phyloP scores from a whole-genome alignment of 148 eudicot genomes.

The Fagopyrum esculentum region DNA sequence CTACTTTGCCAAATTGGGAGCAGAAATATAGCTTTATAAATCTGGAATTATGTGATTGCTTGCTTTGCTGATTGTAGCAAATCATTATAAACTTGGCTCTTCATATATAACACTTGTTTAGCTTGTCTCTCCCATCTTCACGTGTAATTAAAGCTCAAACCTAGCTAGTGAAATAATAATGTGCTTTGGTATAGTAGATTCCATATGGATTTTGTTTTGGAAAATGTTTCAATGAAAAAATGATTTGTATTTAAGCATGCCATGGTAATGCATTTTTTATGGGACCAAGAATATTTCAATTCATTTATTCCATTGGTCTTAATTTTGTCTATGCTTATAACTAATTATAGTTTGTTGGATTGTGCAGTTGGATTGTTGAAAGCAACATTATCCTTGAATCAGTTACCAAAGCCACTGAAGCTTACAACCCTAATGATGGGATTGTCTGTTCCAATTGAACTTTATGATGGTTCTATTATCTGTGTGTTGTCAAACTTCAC shows the following conservation, averaged over 20 bases:
- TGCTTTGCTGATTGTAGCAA: constrained; percentile 44
- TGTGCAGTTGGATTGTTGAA: constrained; percentile 84
- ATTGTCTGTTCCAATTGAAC: constrained; percentile 52
- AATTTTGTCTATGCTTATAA: not conserved
- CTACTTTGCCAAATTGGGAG: constrained; percentile 68
- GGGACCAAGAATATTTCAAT: not conserved
- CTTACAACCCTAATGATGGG: constrained; percentile 67
- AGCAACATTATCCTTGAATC: constrained; percentile 83
- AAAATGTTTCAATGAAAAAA: not conserved
- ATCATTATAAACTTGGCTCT: constrained; percentile 66
- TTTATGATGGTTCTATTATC: constrained; percentile 71
- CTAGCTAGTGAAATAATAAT: not conserved
- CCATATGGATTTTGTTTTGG: not conserved
- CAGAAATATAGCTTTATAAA: constrained; percentile 91
- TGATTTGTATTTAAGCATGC: not conserved
- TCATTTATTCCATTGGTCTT: not conserved
- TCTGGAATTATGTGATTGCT: constrained; percentile 83
- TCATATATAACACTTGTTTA: constrained; percentile 73
- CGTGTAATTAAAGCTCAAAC: constrained; percentile 57
- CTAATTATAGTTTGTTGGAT: constrained; percentile 21
- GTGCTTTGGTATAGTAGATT: not conserved
- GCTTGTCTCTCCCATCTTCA: constrained; percentile 82
- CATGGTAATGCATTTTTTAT: not conserved
- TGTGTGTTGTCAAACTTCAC: constrained; percentile 10
- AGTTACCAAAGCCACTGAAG: constrained; percentile 84